A percentile compares a stretch with the other conserved stretches of the same genome.
Conservation (phyloP, 306 rosid species). For the Prunus kanzakura region DNA sequence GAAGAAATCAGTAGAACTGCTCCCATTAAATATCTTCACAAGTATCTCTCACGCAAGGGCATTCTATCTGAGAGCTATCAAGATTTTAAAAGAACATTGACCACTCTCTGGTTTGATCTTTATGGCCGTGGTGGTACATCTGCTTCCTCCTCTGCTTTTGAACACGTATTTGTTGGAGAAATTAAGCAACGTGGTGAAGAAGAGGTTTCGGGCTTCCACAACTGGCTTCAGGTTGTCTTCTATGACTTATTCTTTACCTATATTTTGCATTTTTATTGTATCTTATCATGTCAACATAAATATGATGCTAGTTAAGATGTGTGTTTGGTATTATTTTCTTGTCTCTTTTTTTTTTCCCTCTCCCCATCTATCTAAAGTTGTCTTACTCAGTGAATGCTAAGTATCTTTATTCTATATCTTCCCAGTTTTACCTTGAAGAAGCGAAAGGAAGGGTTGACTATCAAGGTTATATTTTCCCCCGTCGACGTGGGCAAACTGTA, state of each 20-base stretch:
- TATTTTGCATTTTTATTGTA: not conserved
- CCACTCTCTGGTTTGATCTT: conserved; percentile 82
- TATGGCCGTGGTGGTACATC: conserved; percentile 85
- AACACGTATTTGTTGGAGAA: conserved; percentile 97
- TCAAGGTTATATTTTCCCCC: conserved; percentile 93
- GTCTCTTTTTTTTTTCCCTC: no score
- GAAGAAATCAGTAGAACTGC: conserved; percentile 98
- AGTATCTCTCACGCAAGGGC: conserved; percentile 65
- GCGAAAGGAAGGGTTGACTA: conserved; percentile 81
- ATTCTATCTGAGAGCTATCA: conserved; percentile 52
- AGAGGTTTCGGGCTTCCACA: conserved; percentile 88
- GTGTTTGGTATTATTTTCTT: no score
- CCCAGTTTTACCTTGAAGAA: conserved; percentile 91
- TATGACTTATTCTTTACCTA: not conserved
- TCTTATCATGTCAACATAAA: not conserved
- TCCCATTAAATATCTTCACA: conserved; percentile 79
- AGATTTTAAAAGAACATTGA: conserved; percentile 65
- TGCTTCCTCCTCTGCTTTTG: conserved; percentile 91
- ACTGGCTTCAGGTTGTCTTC: conserved; percentile 85
- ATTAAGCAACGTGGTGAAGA: conserved; percentile 57
- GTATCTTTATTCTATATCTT: conserved; percentile 18
- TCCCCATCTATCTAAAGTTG: no score
- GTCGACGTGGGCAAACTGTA: conserved; percentile 66
- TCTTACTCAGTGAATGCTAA: not conserved
- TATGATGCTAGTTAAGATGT: not conserved